phyloP scores from a whole-genome alignment of 768 basidiomycete genomes.

The Brasilioporus rufonigricans region DNA sequence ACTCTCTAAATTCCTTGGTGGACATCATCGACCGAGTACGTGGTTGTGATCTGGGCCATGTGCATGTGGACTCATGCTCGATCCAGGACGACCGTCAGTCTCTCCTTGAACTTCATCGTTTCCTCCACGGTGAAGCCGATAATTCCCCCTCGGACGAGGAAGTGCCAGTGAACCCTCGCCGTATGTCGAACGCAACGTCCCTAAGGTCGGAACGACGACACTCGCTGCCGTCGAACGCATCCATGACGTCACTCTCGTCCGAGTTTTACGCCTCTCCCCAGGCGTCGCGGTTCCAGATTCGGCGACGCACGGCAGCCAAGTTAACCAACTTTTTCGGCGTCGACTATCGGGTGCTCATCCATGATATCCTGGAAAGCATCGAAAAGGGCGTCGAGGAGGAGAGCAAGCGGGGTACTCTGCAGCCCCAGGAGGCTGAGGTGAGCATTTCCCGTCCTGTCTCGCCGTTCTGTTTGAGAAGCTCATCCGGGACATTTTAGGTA shows the following conservation, averaged over 20 bases:
- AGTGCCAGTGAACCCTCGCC: slow-evolving; percentile 19
- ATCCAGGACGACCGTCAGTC: slow-evolving; percentile 72
- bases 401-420: slow-evolving; percentile 56
- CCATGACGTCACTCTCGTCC: slow-evolving; percentile 57
- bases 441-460: slow-evolving; percentile 18
- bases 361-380: slow-evolving; percentile 77
- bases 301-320: slow-evolving; percentile 76
- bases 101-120: slow-evolving; percentile 71
- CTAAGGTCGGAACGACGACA: slow-evolving; percentile 61
- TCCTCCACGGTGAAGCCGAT: slow-evolving; percentile 42
- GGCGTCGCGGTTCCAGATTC: slow-evolving; percentile 54
- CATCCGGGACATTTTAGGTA: slow-evolving; percentile 40
- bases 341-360: slow-evolving; percentile 74
- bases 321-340: slow-evolving; percentile 87
- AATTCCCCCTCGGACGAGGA: slow-evolving; percentile 24
- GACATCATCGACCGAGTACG: slow-evolving; percentile 79
- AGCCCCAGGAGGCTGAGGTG: slow-evolving; percentile 72
- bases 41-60: slow-evolving; percentile 8
- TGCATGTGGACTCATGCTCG: slow-evolving; percentile 2
- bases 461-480: slow-evolving; percentile 1
- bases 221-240: slow-evolving; percentile 66
- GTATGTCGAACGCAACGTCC: slow-evolving; percentile 37
- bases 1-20: slow-evolving; percentile 75
- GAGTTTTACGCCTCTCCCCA: slow-evolving; percentile 45
- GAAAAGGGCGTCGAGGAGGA: slow-evolving; percentile 76